Percentiles rank a stretch among this genome's conserved stretches.
phyloP scores from a whole-genome alignment of 345 rosid genomes.

The Sisymbrium irio region DNA sequence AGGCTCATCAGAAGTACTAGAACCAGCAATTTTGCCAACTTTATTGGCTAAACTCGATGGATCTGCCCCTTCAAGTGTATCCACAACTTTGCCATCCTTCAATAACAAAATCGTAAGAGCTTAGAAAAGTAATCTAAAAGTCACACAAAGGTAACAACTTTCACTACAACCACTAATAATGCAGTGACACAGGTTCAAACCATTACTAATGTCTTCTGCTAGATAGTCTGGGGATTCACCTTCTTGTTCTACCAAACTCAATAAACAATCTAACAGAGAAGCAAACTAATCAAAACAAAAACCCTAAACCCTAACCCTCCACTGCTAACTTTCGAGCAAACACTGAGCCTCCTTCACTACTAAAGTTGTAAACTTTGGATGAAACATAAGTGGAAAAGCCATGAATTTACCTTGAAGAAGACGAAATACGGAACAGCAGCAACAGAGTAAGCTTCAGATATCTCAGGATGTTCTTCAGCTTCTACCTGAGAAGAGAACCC shows the following conservation, averaged over 20 bases:
- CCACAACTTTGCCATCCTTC: constrained; percentile 80
- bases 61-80: constrained; percentile 91
- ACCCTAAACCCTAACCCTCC: neutral
- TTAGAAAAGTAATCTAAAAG: neutral
- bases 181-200: no score
- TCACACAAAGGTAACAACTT: constrained; percentile 8
- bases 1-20: constrained; percentile 60
- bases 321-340: neutral
- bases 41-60: constrained; percentile 96
- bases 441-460: constrained; percentile 79
- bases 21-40: constrained; percentile 72
- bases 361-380: neutral
- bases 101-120: neutral
- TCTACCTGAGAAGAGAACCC: constrained; percentile 58
- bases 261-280: neutral
- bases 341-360: neutral
- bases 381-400: neutral
- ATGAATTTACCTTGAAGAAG: constrained; percentile 66
- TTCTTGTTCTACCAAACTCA: neutral
- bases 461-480: constrained; percentile 95
- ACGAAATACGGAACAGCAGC: constrained; percentile 87
- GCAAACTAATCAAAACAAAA: neutral
- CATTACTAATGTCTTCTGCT: neutral
- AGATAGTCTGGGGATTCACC: neutral
- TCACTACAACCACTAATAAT: neutral